A percentile compares a stretch with the other conserved stretches of the same genome.
These are phyloP conservation scores for Ustilago bromivora DNA, from an alignment of 1,284 basidiomycete genomes.

Conservation along the genomic window DNA sequence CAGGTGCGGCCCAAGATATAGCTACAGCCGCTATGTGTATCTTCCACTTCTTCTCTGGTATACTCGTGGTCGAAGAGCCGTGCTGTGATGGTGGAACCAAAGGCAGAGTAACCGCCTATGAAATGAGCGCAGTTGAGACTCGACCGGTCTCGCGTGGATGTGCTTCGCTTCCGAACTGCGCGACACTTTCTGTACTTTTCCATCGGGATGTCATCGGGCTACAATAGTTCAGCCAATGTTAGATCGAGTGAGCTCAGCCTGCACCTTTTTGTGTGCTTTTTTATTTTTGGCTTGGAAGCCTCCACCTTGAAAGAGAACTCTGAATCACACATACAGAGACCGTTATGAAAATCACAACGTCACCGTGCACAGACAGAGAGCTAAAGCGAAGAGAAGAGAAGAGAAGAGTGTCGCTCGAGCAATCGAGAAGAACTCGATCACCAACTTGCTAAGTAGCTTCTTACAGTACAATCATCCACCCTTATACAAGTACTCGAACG, in stretches of 20 bases:
- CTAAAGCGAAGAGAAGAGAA: neutral
- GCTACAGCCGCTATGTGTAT: neutral
- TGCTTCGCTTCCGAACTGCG: neutral
- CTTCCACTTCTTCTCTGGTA: neutral
- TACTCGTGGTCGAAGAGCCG: neutral
- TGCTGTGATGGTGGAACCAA: slow-evolving; percentile 16
- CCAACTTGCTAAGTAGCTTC: neutral
- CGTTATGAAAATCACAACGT: slow-evolving; percentile 15
- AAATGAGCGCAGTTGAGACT: neutral
- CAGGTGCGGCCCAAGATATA: slow-evolving; percentile 10
- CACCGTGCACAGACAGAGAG: slow-evolving; percentile 19
- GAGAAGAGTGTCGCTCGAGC: slow-evolving; percentile 1
- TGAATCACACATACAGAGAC: slow-evolving; percentile 7
- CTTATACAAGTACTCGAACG: neutral
- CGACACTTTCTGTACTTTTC: slow-evolving; percentile 2
- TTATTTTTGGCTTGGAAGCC: slow-evolving; percentile 1
- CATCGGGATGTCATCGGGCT: slow-evolving; percentile 11
- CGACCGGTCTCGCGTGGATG: slow-evolving; percentile 6
- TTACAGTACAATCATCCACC: neutral
- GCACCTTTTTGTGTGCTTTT: slow-evolving; percentile 2
- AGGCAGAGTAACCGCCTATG: neutral
- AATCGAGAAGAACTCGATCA: slow-evolving; percentile 9
- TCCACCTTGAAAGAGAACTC: neutral
- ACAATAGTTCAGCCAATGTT: neutral
- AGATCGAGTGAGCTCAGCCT: slow-evolving; percentile 35